phyloP scores from a whole-genome alignment of 1,284 basidiomycete species.

The Kwoniella shivajii region DNA sequence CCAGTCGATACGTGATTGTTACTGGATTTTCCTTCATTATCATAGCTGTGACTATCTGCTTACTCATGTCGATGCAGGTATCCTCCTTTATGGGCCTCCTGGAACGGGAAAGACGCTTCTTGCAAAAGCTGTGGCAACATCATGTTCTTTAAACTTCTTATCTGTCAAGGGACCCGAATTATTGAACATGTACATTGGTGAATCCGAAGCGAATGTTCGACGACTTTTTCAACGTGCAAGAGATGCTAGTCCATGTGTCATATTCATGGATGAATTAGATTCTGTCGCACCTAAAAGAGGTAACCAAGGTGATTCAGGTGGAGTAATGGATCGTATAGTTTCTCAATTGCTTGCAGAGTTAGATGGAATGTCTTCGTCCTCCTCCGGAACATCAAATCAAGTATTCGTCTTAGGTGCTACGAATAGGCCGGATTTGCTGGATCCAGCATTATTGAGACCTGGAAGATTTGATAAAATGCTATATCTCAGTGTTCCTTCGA shows the following conservation, averaged over 20 bases:
- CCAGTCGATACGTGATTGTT: background rate
- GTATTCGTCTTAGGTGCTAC: conserved; percentile 98
- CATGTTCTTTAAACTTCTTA: conserved; percentile 88
- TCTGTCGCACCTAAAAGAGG: conserved; percentile 95
- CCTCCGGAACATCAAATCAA: conserved; percentile 54
- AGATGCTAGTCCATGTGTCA: conserved; percentile 86
- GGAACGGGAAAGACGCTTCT: conserved; percentile 95
- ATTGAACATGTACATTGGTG: conserved; percentile 97
- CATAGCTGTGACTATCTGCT: too few species aligned
- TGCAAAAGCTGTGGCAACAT: conserved; percentile 91
- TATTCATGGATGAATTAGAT: conserved; percentile 98
- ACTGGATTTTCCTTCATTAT: too few species aligned
- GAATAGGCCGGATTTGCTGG: conserved; percentile 92
- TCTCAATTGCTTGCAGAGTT: conserved; percentile 93
- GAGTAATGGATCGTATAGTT: conserved; percentile 97
- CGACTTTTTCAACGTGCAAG: conserved; percentile 87
- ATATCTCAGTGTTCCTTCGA: conserved; percentile 90
- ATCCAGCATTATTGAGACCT: conserved; percentile 88
- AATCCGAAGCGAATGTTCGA: conserved; percentile 95
- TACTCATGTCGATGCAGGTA: conserved; percentile 61
- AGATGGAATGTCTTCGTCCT: conserved; percentile 73
- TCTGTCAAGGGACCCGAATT: conserved; percentile 97
- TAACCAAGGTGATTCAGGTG: conserved; percentile 90
- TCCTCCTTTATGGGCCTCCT: conserved; percentile 85
- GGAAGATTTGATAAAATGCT: conserved; percentile 97